Evolutionary conservation across 805 yeast species (phyloP).

Genomic region (Blastobotrys americana): DNA sequence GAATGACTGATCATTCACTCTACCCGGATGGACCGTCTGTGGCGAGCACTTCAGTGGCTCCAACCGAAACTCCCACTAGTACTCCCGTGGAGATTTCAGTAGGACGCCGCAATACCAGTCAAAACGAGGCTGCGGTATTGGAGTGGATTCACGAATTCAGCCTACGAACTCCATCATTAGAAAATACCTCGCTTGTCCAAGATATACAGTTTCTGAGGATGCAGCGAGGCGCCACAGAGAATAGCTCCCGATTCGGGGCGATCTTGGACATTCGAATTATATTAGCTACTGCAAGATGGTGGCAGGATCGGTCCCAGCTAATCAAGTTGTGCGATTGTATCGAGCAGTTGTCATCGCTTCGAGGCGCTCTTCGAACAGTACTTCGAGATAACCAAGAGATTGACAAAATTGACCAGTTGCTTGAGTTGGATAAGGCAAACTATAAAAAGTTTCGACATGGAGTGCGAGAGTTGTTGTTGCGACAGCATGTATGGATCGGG

Average conservation of each 20-base stretch:
- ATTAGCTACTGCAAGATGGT: neutral
- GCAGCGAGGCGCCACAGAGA: neutral
- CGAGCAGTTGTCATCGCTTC: neutral
- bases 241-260: neutral
- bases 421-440: too few species aligned
- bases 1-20: too few species aligned
- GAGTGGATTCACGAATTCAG: neutral
- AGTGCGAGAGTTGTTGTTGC: neutral
- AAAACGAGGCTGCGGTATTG: neutral
- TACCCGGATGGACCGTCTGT: too few species aligned
- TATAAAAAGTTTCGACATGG: too few species aligned
- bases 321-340: neutral
- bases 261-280: neutral
- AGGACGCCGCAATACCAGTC: neutral
- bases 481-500: neutral
- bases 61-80: too few species aligned
- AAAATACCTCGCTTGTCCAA: neutral
- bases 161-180: neutral
- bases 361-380: neutral
- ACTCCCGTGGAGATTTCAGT: too few species aligned
- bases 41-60: too few species aligned
- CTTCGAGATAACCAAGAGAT: too few species aligned
- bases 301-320: neutral
- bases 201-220: neutral
- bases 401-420: too few species aligned